A percentile compares a stretch with the other conserved stretches of the same genome.
phyloP scores from a whole-genome alignment of 345 rosid species.

The Eucalyptus globulus region DNA sequence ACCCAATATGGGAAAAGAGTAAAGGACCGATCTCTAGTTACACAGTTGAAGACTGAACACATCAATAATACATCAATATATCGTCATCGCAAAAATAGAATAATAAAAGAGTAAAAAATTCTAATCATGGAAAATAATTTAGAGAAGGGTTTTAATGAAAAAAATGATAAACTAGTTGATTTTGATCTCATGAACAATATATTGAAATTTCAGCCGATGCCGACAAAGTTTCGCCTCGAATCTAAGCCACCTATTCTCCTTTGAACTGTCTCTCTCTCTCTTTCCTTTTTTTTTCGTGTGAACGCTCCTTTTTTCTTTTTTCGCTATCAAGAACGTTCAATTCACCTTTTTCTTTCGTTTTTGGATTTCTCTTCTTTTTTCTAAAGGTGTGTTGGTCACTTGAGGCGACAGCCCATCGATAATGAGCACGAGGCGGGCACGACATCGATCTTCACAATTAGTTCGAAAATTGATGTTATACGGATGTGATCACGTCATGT shows the following conservation, averaged over 20 bases:
- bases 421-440: not conserved
- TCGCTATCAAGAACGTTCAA: not conserved
- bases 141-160: not conserved
- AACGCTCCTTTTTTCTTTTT: not conserved
- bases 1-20: not conserved
- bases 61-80: not conserved
- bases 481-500: not conserved
- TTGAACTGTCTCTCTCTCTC: not conserved
- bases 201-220: not conserved
- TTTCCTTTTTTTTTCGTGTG: not conserved
- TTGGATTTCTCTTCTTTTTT: not conserved
- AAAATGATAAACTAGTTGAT: not conserved
- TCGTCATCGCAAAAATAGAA: fast-evolving
- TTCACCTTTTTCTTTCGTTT: not conserved
- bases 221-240: not conserved
- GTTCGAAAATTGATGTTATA: not conserved
- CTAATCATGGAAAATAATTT: not conserved
- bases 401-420: not conserved
- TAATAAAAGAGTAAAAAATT: not conserved
- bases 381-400: not conserved
- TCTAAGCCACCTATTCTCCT: not conserved
- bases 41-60: not conserved
- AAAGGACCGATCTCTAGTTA: not conserved
- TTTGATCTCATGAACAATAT: not conserved
- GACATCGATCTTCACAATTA: not conserved